Evolutionary conservation across 2,329 filamentous ascomycete genomes (phyloP).

Genomic region (Sporothrix inflata): DNA sequence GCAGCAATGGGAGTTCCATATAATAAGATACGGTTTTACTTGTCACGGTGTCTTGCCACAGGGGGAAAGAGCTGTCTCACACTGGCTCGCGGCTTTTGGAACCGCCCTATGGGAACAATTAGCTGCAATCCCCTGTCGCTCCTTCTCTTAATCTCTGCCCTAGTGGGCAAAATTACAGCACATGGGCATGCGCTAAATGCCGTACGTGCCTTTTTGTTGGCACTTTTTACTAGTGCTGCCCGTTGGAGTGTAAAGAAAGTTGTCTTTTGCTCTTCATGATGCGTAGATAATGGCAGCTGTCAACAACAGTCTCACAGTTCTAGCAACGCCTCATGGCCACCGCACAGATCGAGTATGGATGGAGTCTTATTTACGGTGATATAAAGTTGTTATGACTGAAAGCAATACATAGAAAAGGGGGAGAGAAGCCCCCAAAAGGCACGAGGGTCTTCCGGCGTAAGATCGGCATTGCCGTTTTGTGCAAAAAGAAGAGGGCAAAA

Average conservation of each 20-base stretch:
- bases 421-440: neutral
- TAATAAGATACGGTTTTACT: neutral
- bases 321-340: neutral
- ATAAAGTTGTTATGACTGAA: neutral
- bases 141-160: neutral
- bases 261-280: neutral
- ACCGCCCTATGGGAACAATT: neutral
- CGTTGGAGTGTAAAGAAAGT: neutral
- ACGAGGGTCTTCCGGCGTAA: constrained; percentile 24
- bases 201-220: neutral
- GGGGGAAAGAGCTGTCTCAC: neutral
- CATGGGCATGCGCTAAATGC: neutral
- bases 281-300: neutral
- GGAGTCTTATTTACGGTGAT: neutral
- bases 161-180: neutral
- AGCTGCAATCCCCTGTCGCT: neutral
- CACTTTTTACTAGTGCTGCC: neutral
- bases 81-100: neutral
- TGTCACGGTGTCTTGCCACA: neutral
- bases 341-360: too few species aligned
- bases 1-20: neutral
- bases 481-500: neutral
- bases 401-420: neutral
- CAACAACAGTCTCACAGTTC: neutral
- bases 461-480: constrained; percentile 24